phyloP scores from a whole-genome alignment of 2,329 filamentous ascomycete species.

The Aureobasidium sp. region DNA sequence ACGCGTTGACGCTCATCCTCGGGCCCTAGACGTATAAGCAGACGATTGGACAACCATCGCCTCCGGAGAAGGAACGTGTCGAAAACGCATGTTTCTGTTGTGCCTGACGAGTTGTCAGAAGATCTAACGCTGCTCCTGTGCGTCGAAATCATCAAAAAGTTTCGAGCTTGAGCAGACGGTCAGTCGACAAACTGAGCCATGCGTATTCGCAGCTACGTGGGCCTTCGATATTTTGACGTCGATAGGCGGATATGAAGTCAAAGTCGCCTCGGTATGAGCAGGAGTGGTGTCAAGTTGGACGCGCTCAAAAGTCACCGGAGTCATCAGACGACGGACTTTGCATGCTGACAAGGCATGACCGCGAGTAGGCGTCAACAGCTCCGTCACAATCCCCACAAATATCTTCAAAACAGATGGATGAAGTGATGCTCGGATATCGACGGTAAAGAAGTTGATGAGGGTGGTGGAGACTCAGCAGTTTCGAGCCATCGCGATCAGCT shows the following conservation, averaged over 20 bases:
- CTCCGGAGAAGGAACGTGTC: no score
- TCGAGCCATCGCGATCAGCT: not conserved
- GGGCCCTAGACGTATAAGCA: no score
- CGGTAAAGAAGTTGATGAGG: not conserved
- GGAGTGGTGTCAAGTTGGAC: not conserved
- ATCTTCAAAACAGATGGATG: not conserved
- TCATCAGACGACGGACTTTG: not conserved
- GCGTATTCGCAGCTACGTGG: no score
- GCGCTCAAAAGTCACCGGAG: not conserved
- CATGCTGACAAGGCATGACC: not conserved
- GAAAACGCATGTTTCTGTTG: no score
- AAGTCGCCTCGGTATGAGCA: not conserved
- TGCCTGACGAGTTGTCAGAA: no score
- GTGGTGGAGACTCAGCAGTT: slow-evolving; percentile 1
- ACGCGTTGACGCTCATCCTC: no score
- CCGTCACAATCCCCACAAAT: not conserved
- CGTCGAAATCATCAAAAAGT: no score
- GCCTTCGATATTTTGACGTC: no score
- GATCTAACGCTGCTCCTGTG: no score
- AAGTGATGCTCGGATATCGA: not conserved
- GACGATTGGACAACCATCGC: fast-evolving
- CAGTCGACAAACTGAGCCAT: no score
- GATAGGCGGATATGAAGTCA: not conserved
- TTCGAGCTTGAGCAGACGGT: no score
- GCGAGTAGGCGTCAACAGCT: not conserved